Evolutionary conservation across 768 basidiomycete species (phyloP).

Genomic region (Aureoboletus auriporus): DNA sequence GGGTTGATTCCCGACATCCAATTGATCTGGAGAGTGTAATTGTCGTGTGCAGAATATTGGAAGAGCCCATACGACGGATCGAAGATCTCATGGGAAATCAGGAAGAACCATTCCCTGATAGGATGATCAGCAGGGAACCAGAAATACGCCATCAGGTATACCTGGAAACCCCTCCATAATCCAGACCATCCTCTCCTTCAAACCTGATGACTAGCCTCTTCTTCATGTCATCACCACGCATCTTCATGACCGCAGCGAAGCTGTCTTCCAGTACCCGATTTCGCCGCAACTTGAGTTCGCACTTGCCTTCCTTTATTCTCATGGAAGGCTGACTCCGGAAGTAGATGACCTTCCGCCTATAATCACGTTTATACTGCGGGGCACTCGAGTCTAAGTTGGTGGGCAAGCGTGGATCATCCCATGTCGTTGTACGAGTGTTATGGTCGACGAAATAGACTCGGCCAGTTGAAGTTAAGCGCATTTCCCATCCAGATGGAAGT

Average conservation of each 20-base stretch:
- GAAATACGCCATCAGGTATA: constrained; percentile 22
- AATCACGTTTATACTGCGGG: constrained; percentile 95
- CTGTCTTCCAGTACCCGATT: constrained; percentile 83
- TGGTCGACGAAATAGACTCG: constrained; percentile 94
- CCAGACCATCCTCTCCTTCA: constrained; percentile 76
- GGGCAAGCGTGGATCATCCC: constrained; percentile 91
- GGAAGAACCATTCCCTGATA: constrained; percentile 80
- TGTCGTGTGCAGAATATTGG: constrained; percentile 77
- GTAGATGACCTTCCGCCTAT: constrained; percentile 87
- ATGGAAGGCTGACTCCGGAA: constrained; percentile 90
- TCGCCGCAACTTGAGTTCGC: constrained; percentile 80
- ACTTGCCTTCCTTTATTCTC: constrained; percentile 72
- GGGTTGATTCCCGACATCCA: constrained; percentile 72
- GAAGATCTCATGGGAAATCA: constrained; percentile 79
- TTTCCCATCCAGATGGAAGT: constrained; percentile 91
- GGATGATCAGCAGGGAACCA: constrained; percentile 1
- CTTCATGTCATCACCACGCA: constrained; percentile 67
- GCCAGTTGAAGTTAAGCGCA: constrained; percentile 81
- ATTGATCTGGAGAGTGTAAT: constrained; percentile 79
- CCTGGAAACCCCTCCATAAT: constrained; percentile 77
- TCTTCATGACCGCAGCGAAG: constrained; percentile 79
- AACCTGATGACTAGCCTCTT: constrained; percentile 70
- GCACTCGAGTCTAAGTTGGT: constrained; percentile 80
- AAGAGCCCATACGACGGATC: constrained; percentile 80
- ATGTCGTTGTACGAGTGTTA: constrained; percentile 83